Evolutionary conservation across 352 stramenopile genomes (phyloP).

Genomic region (Phytophthora tubulina): DNA sequence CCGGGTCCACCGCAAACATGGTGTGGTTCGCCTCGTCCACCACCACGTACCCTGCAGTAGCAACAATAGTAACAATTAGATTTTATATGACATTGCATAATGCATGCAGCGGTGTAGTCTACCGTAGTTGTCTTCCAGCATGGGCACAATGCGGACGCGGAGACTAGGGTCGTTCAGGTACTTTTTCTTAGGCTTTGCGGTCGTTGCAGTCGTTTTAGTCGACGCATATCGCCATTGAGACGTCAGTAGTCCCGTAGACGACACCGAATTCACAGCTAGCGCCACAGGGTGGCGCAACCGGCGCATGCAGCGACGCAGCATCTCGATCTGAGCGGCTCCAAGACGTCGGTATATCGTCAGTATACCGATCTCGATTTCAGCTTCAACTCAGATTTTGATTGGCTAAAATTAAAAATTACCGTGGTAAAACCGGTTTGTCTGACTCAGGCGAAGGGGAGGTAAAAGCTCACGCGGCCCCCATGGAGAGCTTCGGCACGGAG

Average conservation of each 20-base stretch:
- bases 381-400: neutral
- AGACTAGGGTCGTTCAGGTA: slow-evolving; percentile 81
- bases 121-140: slow-evolving; percentile 90
- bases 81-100: neutral
- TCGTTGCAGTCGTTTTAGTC: neutral
- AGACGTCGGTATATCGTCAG: neutral
- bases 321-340: neutral
- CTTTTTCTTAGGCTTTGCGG: slow-evolving; percentile 54
- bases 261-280: neutral
- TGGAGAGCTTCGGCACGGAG: slow-evolving; percentile 88
- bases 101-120: neutral
- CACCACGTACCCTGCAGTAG: slow-evolving; percentile 71
- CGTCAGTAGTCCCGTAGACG: neutral
- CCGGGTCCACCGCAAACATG: slow-evolving; percentile 84
- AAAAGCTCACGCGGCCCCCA: slow-evolving; percentile 34
- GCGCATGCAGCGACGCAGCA: slow-evolving; percentile 12
- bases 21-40: slow-evolving; percentile 86
- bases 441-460: slow-evolving; percentile 10
- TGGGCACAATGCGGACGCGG: slow-evolving; percentile 82
- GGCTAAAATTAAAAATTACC: neutral
- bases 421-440: slow-evolving; percentile 1
- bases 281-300: slow-evolving; percentile 14
- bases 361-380: slow-evolving; percentile 1
- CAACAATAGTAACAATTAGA: neutral
- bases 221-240: slow-evolving; percentile 12